Percentiles rank a stretch among this genome's conserved stretches.
Evolutionary conservation across 106 monocot genomes (phyloP).

Genomic region (Acorus calamus): DNA sequence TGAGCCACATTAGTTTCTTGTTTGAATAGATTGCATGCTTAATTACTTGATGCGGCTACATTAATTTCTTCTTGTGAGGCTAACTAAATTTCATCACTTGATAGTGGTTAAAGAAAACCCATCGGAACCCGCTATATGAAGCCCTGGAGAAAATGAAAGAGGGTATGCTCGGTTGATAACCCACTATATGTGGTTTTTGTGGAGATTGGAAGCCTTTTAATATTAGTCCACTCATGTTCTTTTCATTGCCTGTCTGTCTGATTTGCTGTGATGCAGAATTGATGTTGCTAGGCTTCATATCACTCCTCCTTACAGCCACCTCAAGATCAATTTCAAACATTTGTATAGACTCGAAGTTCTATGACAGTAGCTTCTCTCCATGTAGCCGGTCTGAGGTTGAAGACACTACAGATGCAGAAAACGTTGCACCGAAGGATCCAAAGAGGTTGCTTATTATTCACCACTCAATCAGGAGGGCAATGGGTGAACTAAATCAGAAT

Average conservation of each 20-base stretch:
- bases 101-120: constrained; percentile 96
- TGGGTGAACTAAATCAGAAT: constrained; percentile 23
- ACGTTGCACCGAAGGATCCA: constrained; percentile 13
- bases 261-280: constrained; percentile 52
- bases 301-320: constrained; percentile 76
- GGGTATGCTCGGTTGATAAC: constrained; percentile 28
- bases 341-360: constrained; percentile 88
- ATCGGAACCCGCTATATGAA: constrained; percentile 76
- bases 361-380: constrained; percentile 71
- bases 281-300: constrained; percentile 93
- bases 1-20: too few species aligned
- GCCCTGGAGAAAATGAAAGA: constrained; percentile 99
- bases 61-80: too few species aligned
- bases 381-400: constrained; percentile 57
- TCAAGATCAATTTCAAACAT: constrained; percentile 81
- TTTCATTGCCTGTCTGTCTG: background rate
- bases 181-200: too few species aligned
- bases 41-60: too few species aligned
- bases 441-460: constrained; percentile 27
- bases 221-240: background rate
- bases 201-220: background rate
- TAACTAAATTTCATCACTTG: background rate
- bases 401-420: constrained; percentile 19
- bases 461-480: constrained; percentile 31
- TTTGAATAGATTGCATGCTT: too few species aligned